Conservation (phyloP, 169 alveolate species). For the Cryptosporidium xiaoi region DNA sequence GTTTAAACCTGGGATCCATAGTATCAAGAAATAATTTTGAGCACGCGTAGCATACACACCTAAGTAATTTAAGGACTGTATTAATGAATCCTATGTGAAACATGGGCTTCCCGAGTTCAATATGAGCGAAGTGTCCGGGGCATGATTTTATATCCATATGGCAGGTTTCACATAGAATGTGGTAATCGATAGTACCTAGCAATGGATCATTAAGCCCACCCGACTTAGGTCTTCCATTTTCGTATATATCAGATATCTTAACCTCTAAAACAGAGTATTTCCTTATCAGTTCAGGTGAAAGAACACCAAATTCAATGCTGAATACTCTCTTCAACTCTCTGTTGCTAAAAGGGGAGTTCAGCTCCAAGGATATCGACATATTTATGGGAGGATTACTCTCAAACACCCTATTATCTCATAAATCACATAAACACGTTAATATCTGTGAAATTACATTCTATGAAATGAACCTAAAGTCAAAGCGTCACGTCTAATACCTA, state of each 20-base stretch:
- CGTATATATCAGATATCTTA: slow-evolving; percentile 88
- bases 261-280: slow-evolving; percentile 90
- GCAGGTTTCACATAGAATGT: slow-evolving; percentile 93
- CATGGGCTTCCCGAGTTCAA: slow-evolving; percentile 94
- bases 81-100: slow-evolving; percentile 94
- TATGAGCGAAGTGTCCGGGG: slow-evolving; percentile 99
- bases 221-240: slow-evolving; percentile 90
- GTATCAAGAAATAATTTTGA: slow-evolving; percentile 89
- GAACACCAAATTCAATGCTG: slow-evolving; percentile 87
- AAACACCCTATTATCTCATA: background rate
- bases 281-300: slow-evolving; percentile 86
- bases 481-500: slow-evolving; percentile 51
- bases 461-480: background rate
- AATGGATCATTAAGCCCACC: slow-evolving; percentile 95
- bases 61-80: slow-evolving; percentile 91
- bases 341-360: slow-evolving; percentile 86
- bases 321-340: slow-evolving; percentile 87
- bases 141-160: slow-evolving; percentile 94
- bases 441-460: background rate
- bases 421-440: background rate
- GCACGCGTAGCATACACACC: slow-evolving; percentile 97
- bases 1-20: slow-evolving; percentile 84
- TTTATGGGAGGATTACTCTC: background rate
- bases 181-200: slow-evolving; percentile 97
- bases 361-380: slow-evolving; percentile 80